Base-by-base conservation (phyloP, 495 filamentous ascomycete species). In the Friedmanniomyces simplex region DNA sequence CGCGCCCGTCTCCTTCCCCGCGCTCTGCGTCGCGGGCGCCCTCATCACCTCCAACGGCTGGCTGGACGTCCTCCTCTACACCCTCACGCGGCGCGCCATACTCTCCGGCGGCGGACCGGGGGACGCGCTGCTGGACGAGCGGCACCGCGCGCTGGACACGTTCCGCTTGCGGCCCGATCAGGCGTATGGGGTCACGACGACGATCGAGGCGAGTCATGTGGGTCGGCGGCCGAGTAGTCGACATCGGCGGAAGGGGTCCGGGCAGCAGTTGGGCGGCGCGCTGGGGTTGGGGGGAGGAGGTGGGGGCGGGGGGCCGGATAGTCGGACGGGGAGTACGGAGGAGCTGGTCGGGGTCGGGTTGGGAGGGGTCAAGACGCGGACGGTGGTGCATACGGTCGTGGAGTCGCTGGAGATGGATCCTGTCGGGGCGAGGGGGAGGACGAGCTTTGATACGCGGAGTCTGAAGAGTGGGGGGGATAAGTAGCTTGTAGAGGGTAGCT, bases 31-130 rank as follows among this genome's bases (percentile, higher is more conserved):
- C 37, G 83, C 86, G 0, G 87, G 86, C n/a, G 77, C 81, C 0
- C 73, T 89, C 56, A 86, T 88, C 50, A 82, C 84, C 11, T 83
- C 77, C 55, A 87, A 84, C 63, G 87, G 87, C 28, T 82, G 84
- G 72, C 73, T 89, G 39, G 87, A 90, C 64, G 84, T 84, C 13
- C 62, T 86, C 14, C 71, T 90, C 1, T 91, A 88, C 69, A 79
- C 84, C 4, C 72, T 83, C 8, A 90, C 86, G n/a, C 76, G 86
- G 3, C 71, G 76, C 16, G 66, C 72, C 22, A 54, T 69, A 22
- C 25, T 69, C 25, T 71, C 78, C 60, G 65, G 73, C 55, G n/a
- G n/a, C n/a, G n/a, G n/a, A n/a, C 68, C 75, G 43, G 73, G 76
- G 10, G 73, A 76, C 18, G 41, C n/a, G n/a, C n/a, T 36, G 12